These are phyloP conservation scores for Rhodosporidiobolus sp. DNA, from an alignment of 768 basidiomycete species.

Conservation along the genomic window DNA sequence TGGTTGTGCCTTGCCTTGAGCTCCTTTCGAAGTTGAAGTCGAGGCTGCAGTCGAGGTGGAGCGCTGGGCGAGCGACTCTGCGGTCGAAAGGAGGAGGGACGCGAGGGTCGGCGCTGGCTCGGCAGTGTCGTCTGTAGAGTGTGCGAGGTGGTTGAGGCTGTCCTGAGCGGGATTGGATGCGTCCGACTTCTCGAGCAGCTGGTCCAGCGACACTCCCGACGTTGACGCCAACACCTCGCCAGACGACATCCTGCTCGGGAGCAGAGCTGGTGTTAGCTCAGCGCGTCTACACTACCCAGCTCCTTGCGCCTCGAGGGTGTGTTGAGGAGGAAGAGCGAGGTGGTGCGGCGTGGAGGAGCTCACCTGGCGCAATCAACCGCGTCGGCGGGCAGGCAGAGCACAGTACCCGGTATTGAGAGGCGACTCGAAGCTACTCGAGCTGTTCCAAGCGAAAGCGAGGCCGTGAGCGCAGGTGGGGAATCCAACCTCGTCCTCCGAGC, in stretches of 20 bases:
- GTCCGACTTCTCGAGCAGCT: not conserved
- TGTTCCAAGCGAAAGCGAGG: too few relatives aligned
- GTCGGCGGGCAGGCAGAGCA: too few relatives aligned
- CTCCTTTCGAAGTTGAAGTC: not conserved
- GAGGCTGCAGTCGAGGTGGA: not conserved
- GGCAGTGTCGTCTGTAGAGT: not conserved
- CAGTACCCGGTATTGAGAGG: too few relatives aligned
- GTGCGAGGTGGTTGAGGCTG: not conserved
- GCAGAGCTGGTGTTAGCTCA: too few relatives aligned
- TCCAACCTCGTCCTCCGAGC: too few relatives aligned
- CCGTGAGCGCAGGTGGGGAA: too few relatives aligned
- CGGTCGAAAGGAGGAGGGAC: conserved; percentile 31
- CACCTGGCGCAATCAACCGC: too few relatives aligned
- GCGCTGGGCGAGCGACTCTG: conserved; percentile 25
- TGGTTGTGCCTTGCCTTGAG: not conserved
- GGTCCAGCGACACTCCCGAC: not conserved
- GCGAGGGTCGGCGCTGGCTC: conserved; percentile 30
- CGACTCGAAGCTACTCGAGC: too few relatives aligned
- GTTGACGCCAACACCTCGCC: not conserved
- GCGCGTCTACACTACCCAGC: too few relatives aligned
- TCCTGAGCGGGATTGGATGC: not conserved
- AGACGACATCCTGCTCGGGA: not conserved
- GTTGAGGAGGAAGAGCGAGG: too few relatives aligned
- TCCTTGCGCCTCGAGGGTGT: too few relatives aligned
- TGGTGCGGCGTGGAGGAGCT: too few relatives aligned